Evolutionary conservation across 73 alveolate genomes (phyloP), one percentile per base, ranked within the genome.

Genomic region (Breviolum minutum): DNA sequence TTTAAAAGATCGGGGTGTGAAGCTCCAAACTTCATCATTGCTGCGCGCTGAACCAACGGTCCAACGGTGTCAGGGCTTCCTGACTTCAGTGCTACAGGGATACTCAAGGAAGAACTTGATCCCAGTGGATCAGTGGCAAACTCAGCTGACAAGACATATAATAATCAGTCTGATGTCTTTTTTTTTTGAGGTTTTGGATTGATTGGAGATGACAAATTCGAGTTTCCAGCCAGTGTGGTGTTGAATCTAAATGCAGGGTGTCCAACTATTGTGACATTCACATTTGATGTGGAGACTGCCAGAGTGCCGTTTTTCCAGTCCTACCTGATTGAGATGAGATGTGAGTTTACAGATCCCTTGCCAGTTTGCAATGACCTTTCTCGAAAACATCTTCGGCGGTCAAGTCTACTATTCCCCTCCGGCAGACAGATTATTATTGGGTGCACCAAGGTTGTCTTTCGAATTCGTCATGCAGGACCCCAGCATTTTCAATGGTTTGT

Each of bases 1-100:
- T 40, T 40, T 40, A 0, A 0, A 0, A 40, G 54, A 40, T 40
- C 54, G 54, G 54, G 54, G 54, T 40, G 54, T 40, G 54, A 40
- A 40, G 54, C 54, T 40, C 54, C 3, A 3, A 40, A 40, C 54
- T 40, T 40, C 54, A 40, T 40, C 54, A 40, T 40, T 40, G 54
- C 3, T 40, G 54, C 54, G 77, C 8, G 24, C 87, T n/a, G 30
- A 13, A 26, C 63, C 2, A 26, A 9, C 64, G 64, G 29, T 29
- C 14, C 79, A 69, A 5, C 22, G n/a, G 95, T 12, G 73, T 30
- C 96, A 90, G 98, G 99, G 99, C 93, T 99, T 99, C 99, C 99
- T 99, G 90, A 99, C 99, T 14, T 99, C 99, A 73, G 99, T 99
- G 85, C 99, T 99, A 54, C 99, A 99, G 99, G 99, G 99, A 70